Base-by-base conservation (phyloP, 345 rosid genomes). In the Ceriops decandra region DNA sequence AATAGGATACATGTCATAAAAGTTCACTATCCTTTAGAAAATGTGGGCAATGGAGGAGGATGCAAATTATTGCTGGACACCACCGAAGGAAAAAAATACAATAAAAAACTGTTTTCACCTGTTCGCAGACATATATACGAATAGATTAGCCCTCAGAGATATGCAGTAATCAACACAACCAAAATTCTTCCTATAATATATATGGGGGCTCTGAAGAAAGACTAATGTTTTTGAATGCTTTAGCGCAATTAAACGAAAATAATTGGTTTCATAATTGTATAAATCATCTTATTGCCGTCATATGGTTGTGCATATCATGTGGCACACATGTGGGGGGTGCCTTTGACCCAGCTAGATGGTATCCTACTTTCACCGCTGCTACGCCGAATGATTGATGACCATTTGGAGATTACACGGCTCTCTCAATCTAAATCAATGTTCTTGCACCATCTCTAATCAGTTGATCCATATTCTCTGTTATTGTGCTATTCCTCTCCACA, bases 261-360 rank as follows among this genome's bases (percentile, higher is more conserved):
- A 57, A 27, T 27, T 38, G 31, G n/a, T 42, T 16, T 24, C 33
- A 66, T 32, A 54, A 66, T 57, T 57, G 24, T 2, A 38, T 8
- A n/a, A 20, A 27, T 57, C 20, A 42, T 42, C 52, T 28, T 32
- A 13, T 4, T 22, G 36, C 53, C 35, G 9, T 63, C 17, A 20
- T 42, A 30, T 38, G 38, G 56, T 17, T 15, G 32, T 57, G 61
- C 57, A 54, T 54, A n/a, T 56, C 74, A 63, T 32, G 57, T 68
- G 64, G 71, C 42, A 49, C 47, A n/a, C 63, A 38, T 62, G 68
- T 71, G 68, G 57, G 57, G 26, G 57, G 53, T 63, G 68, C 63
- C 32, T 42, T 63, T 63, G 68, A 57, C 63, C 47, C 17, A 28
- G 42, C 38, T 57, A 4, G 32, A 2, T 17, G 21, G 30, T 21